Evolutionary conservation across 1,284 basidiomycete genomes (phyloP).

Genomic region (Xerocomus amazonicus): DNA sequence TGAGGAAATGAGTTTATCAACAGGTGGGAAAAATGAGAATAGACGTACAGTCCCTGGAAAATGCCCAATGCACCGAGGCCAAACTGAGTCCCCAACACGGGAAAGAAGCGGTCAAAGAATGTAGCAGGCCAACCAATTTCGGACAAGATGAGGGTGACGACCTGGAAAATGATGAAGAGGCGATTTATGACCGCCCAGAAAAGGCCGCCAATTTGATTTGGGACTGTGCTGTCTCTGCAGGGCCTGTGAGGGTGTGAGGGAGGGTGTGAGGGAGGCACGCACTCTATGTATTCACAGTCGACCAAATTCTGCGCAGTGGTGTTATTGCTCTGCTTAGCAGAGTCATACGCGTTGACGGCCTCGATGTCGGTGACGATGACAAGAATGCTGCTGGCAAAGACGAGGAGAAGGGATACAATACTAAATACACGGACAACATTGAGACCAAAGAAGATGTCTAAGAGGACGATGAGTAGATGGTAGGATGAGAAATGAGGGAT

Average conservation of each 20-base stretch:
- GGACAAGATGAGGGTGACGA: conserved; percentile 73
- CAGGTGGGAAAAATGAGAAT: conserved; percentile 1
- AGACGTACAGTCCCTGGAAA: conserved; percentile 72
- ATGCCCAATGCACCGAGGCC: conserved; percentile 83
- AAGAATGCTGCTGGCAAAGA: conserved; percentile 79
- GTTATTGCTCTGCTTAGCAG: conserved; percentile 38
- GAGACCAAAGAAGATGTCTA: conserved; percentile 75
- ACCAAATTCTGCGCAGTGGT: conserved; percentile 33
- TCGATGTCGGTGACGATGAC: conserved; percentile 77
- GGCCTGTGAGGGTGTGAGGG: conserved; percentile 9
- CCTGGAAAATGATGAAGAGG: conserved; percentile 80
- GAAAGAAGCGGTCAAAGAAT: conserved; percentile 81
- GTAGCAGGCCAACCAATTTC: conserved; percentile 74
- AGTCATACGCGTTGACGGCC: conserved; percentile 65
- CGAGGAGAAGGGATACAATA: conserved; percentile 73
- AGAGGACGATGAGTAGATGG: conserved; percentile 2
- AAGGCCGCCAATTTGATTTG: conserved; percentile 83
- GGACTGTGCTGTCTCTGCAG: conserved; percentile 71
- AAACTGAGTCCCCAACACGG: conserved; percentile 75
- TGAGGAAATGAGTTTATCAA: conserved; percentile 23
- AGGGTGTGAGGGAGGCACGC: conserved; percentile 27
- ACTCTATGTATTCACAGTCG: conserved; percentile 79
- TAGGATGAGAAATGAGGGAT: background rate
- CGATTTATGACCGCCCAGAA: conserved; percentile 88
- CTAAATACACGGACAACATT: conserved; percentile 77